Percentiles rank a stretch among this genome's conserved stretches.
Evolutionary conservation across 371 early-diverging fungal genomes (phyloP).

Genomic region (Nematocida sp.): DNA sequence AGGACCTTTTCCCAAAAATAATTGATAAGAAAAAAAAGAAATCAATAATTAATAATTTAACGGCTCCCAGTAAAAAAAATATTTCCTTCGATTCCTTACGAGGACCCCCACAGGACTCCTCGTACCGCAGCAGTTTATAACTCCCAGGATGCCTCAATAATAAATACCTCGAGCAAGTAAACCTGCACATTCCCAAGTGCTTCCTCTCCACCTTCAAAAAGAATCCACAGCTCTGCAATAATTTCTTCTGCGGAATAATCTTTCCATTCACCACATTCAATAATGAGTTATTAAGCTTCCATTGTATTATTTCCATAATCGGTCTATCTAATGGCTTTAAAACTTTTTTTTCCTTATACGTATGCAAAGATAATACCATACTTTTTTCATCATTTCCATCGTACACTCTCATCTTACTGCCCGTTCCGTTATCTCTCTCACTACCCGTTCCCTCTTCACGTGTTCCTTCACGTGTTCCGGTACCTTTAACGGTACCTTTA

Average conservation of each 20-base stretch:
- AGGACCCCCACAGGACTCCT: no score
- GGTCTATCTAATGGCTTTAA: slow-evolving; percentile 19
- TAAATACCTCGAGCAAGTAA: background rate
- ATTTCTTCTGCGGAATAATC: slow-evolving; percentile 25
- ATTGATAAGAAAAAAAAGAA: background rate
- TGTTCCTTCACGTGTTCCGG: no score
- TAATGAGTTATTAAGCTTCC: slow-evolving; percentile 46
- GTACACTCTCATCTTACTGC: no score
- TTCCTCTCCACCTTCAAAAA: slow-evolving; percentile 7
- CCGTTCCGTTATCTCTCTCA: no score
- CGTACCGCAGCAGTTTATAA: background rate
- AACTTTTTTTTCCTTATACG: background rate
- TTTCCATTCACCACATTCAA: background rate
- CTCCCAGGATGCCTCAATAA: background rate
- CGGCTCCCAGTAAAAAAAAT: background rate
- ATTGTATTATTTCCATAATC: slow-evolving; percentile 30
- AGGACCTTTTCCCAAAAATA: background rate
- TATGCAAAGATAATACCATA: background rate
- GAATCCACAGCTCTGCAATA: slow-evolving; percentile 29
- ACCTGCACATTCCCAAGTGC: background rate
- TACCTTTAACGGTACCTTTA: no score
- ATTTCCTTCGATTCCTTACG: background rate
- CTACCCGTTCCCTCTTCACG: no score
- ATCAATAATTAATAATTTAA: background rate
- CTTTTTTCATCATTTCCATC: background rate